A percentile compares a stretch with the other conserved stretches of the same genome.
Evolutionary conservation across 2,329 filamentous ascomycete species (phyloP).

Genomic region (Apiospora saccharicola): DNA sequence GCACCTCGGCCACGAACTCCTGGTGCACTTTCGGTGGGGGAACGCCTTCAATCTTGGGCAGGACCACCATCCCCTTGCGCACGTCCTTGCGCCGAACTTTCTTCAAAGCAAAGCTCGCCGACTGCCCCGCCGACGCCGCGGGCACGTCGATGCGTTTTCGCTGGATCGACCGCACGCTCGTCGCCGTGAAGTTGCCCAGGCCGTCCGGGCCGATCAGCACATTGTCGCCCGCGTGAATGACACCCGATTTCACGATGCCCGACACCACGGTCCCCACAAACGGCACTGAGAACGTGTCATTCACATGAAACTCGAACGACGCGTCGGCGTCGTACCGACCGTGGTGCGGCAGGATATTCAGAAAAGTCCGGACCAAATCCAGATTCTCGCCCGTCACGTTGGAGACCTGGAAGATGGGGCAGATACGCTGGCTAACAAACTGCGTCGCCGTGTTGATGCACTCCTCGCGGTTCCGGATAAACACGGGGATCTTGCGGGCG

Average conservation of each 20-base stretch:
- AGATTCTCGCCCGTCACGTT: constrained; percentile 95
- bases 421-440: constrained; percentile 94
- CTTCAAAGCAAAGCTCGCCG: constrained; percentile 89
- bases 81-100: constrained; percentile 90
- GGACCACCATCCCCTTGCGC: constrained; percentile 95
- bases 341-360: constrained; percentile 95
- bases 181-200: constrained; percentile 86
- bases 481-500: constrained; percentile 93
- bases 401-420: constrained; percentile 96
- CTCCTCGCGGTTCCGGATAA: constrained; percentile 90
- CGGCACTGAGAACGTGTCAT: constrained; percentile 97
- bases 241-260: constrained; percentile 87
- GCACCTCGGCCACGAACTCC: constrained; percentile 84
- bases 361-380: constrained; percentile 87
- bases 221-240: constrained; percentile 88
- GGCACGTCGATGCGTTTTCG: constrained; percentile 90
- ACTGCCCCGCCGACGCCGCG: constrained; percentile 88
- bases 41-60: constrained; percentile 81
- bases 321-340: constrained; percentile 89
- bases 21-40: constrained; percentile 74
- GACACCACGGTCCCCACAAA: constrained; percentile 97
- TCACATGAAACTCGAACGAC: constrained; percentile 93
- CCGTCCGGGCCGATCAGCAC: constrained; percentile 91
- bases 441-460: constrained; percentile 95
- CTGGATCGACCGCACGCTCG: constrained; percentile 90